These are phyloP conservation scores for Parasitella parasitica DNA, from an alignment of 371 early-diverging fungal species.

Conservation along the genomic window DNA sequence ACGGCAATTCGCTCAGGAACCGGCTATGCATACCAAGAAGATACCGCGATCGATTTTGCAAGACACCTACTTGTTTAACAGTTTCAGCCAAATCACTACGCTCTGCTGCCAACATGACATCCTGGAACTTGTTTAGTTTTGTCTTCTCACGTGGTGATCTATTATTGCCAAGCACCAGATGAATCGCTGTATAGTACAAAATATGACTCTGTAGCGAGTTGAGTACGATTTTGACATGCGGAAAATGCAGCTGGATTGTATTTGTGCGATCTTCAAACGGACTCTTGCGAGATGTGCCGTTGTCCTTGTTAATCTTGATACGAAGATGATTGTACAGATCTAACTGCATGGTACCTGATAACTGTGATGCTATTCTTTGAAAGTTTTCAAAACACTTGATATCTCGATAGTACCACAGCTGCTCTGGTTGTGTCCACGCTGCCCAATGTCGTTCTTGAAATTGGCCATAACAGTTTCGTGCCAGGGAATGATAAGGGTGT, in stretches of 20 bases:
- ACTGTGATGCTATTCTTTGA: conserved; percentile 62
- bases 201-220: conserved; percentile 66
- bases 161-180: conserved; percentile 69
- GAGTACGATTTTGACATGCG: conserved; percentile 58
- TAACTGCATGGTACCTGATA: conserved; percentile 65
- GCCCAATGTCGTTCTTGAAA: conserved; percentile 65
- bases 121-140: conserved; percentile 62
- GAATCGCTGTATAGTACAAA: conserved; percentile 61
- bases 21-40: conserved; percentile 50
- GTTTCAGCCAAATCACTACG: conserved; percentile 57
- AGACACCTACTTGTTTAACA: conserved; percentile 51
- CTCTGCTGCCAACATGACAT: conserved; percentile 74
- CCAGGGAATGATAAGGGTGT: conserved; percentile 21
- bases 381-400: conserved; percentile 45
- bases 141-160: conserved; percentile 60
- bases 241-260: conserved; percentile 57
- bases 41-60: conserved; percentile 54
- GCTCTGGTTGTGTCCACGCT: conserved; percentile 84
- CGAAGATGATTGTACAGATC: conserved; percentile 74
- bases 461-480: conserved; percentile 48
- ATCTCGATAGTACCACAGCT: conserved; percentile 46
- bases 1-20: conserved; percentile 57
- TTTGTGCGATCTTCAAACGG: conserved; percentile 49
- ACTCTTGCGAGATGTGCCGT: conserved; percentile 1
- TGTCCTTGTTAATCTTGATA: conserved; percentile 28